phyloP scores from a whole-genome alignment of 2,329 filamentous ascomycete genomes.

The Epichloe elymi region DNA sequence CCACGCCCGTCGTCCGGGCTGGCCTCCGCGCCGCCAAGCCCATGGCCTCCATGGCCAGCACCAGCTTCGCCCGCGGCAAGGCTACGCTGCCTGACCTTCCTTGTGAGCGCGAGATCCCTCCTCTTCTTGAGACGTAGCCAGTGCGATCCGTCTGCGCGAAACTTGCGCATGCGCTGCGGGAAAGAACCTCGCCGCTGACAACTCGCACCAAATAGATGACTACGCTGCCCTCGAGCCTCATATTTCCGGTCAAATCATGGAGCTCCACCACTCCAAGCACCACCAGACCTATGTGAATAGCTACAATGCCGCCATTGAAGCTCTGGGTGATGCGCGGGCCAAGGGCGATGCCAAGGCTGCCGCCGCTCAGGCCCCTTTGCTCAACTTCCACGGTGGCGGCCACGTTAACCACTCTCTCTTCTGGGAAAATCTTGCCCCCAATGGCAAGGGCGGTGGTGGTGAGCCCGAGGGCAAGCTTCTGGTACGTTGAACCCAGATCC shows the following conservation, averaged over 20 bases:
- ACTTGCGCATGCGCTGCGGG: not conserved
- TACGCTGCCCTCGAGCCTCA: constrained; percentile 82
- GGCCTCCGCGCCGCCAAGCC: constrained; percentile 56
- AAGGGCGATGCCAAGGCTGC: constrained; percentile 45
- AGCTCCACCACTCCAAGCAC: constrained; percentile 88
- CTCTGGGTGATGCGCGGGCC: constrained; percentile 50
- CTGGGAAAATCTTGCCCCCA: constrained; percentile 68
- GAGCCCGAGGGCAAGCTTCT: constrained; percentile 49
- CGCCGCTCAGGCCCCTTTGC: constrained; percentile 35
- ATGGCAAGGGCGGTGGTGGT: constrained; percentile 48
- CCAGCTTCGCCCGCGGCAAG: constrained; percentile 73
- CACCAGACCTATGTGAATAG: constrained; percentile 88
- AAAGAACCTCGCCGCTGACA: not conserved
- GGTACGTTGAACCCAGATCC: constrained; percentile 16
- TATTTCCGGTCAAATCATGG: constrained; percentile 88
- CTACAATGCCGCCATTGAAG: constrained; percentile 68
- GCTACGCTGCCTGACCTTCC: constrained; percentile 84
- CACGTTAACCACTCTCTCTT: constrained; percentile 82
- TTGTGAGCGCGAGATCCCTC: constrained; percentile 25
- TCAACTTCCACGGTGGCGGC: constrained; percentile 75
- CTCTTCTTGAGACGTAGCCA: not conserved
- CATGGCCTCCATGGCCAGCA: constrained; percentile 52
- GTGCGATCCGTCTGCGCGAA: not conserved
- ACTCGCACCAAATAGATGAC: constrained; percentile 53
- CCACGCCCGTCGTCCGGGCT: constrained; percentile 52